These are phyloP conservation scores for Limtongia smithiae DNA, from an alignment of 805 yeast species.

Conservation along the genomic window DNA sequence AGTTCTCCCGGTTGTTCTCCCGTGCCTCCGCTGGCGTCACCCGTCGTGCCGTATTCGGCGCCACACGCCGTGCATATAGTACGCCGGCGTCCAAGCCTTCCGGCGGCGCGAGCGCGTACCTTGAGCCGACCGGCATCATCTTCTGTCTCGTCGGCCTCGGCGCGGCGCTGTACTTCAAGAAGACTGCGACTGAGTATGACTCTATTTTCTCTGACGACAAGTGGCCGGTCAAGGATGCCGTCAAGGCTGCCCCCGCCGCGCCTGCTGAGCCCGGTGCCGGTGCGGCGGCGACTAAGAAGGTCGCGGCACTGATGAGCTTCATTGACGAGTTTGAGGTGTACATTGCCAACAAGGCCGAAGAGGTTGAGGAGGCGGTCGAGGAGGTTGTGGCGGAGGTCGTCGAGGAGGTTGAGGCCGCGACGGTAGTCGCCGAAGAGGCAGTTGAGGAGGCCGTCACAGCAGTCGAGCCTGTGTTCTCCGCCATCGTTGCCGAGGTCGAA, in stretches of 20 bases:
- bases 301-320: neutral
- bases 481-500: neutral
- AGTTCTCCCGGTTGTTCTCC: conserved; percentile 1
- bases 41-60: neutral
- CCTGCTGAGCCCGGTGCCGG: neutral
- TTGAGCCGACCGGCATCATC: too few relatives aligned
- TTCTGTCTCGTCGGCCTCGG: too few relatives aligned
- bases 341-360: conserved; percentile 1
- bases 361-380: conserved; percentile 1
- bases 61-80: neutral
- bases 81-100: neutral
- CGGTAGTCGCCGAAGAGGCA: neutral
- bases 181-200: neutral
- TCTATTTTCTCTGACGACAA: neutral
- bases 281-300: neutral
- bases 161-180: too few relatives aligned
- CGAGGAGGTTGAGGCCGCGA: neutral
- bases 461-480: neutral
- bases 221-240: neutral
- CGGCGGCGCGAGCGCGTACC: neutral
- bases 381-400: neutral
- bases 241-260: neutral
- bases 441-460: neutral
- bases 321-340: neutral
- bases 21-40: conserved; percentile 5